Evolutionary conservation across 2,329 filamentous ascomycete species (phyloP), one percentile per base, ranked within the genome.

Genomic region (Ophiostoma tasmaniense): DNA sequence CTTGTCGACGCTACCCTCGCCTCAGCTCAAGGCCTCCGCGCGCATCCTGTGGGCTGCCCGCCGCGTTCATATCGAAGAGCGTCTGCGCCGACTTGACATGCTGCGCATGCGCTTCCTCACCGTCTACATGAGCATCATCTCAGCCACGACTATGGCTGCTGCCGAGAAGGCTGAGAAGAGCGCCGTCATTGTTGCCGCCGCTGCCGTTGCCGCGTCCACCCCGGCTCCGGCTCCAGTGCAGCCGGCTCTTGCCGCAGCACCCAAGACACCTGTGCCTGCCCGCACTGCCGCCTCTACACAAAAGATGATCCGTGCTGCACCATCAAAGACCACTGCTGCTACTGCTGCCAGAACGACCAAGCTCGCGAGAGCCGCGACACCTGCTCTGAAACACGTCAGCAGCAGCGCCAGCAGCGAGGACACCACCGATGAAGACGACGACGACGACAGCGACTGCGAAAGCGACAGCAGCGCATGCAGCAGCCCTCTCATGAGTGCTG

Each of bases 61-160:
- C 74, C 82, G 84, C 73, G 77, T 76, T 66, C 79, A 80, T 67
- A 78, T 89, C 66, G 84, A 87, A 75, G 85, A 87, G 72, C 82
- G 84, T 67, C 79, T 89, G 68, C 81, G 84, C 68, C 80, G 86
- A 64, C 78, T 89, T 55, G 87, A 89, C 73, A 77, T 88, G 73
- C 76, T 89, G 75, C 82, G 87, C 75, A 88, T 87, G 85, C 83
- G 87, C 71, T 89, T 89, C 74, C 77, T 89, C 39, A 85, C 88
- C 45, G 81, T 87, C 50, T 88, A 87, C 76, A 85, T 89, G 84
- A 84, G 86, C 72, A 82, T 87, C 71, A 80, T 89, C 67, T 79
- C 82, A 14, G 76, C 79, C 13, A 68, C 76, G 70, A 67, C 76
- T 72, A 69, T 77, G 3, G 76, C 75, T 39, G 76, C 78, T 50